Conservation (phyloP, 108 stramenopile genomes). For the Fistulifera solaris region DNA sequence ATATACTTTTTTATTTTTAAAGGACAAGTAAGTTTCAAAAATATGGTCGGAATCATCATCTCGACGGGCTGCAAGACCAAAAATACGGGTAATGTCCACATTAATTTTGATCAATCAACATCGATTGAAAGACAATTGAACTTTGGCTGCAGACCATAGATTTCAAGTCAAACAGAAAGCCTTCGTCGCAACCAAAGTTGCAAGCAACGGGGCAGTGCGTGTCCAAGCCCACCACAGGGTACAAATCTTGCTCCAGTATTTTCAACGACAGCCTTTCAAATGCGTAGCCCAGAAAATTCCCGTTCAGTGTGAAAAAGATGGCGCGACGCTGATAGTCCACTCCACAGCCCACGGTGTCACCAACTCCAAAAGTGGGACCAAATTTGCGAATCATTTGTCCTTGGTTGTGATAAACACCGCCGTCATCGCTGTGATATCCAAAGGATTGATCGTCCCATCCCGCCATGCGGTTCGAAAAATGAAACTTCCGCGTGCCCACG, state of each 20-base stretch:
- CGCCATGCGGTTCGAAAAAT: conserved; percentile 51
- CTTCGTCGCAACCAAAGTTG: conserved; percentile 35
- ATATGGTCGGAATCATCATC: too few species aligned
- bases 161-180: too few species aligned
- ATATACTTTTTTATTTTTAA: too few species aligned
- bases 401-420: conserved; percentile 62
- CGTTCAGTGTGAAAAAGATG: conserved; percentile 83
- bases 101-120: too few species aligned
- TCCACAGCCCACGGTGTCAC: conserved; percentile 86
- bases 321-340: conserved; percentile 41
- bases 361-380: conserved; percentile 64
- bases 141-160: too few species aligned
- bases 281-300: conserved; percentile 73
- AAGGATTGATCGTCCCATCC: conserved; percentile 69
- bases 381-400: conserved; percentile 53
- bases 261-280: conserved; percentile 25
- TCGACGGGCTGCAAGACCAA: too few species aligned
- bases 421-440: conserved; percentile 84
- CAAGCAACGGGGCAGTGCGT: conserved; percentile 42
- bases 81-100: too few species aligned
- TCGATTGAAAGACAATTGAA: too few species aligned
- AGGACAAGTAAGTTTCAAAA: too few species aligned
- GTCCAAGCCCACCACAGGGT: conserved; percentile 76
- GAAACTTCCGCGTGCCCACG: conserved; percentile 40
- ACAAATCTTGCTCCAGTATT: conserved; percentile 40